These are phyloP conservation scores for Magnolia sinica DNA, from an alignment of 164 flowering plant species.

Conservation along the genomic window DNA sequence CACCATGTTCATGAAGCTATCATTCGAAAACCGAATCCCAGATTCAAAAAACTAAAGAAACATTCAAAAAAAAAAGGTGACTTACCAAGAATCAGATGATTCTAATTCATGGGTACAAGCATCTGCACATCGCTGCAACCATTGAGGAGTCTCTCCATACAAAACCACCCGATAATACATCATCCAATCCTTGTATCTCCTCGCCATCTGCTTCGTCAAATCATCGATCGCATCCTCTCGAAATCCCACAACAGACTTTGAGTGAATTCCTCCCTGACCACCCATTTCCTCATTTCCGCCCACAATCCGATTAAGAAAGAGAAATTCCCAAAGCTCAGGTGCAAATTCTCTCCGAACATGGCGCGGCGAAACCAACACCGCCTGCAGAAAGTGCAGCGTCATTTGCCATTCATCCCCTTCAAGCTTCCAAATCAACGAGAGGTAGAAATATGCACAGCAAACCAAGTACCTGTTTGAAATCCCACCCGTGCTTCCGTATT, in stretches of 20 bases:
- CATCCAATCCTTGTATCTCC: slow-evolving; percentile 61
- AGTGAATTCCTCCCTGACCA: slow-evolving; percentile 8
- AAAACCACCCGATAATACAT: slow-evolving; percentile 62
- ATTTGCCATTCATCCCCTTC: slow-evolving; percentile 66
- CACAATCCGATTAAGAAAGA: slow-evolving; percentile 23
- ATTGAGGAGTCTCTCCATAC: slow-evolving; percentile 38
- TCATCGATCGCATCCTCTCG: slow-evolving; percentile 31
- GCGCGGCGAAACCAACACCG: slow-evolving; percentile 49
- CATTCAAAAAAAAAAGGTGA: neutral
- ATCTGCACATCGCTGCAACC: slow-evolving; percentile 5
- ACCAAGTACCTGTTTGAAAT: slow-evolving; percentile 47
- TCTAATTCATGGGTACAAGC: slow-evolving; percentile 14
- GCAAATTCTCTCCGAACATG: slow-evolving; percentile 40
- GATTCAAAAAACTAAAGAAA: neutral
- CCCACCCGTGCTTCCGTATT: slow-evolving; percentile 53
- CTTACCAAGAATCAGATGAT: neutral
- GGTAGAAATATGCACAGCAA: slow-evolving; percentile 60
- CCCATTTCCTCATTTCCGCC: slow-evolving; percentile 1
- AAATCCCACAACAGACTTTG: slow-evolving; percentile 1
- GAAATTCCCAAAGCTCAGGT: slow-evolving; percentile 41
- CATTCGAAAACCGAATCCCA: neutral
- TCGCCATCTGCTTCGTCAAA: slow-evolving; percentile 38
- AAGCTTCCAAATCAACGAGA: slow-evolving; percentile 50
- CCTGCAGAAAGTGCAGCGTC: slow-evolving; percentile 69
- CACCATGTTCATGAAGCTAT: too few species aligned